These are phyloP conservation scores for Podosphaera aphanis DNA, from an alignment of 2,329 filamentous ascomycete species.

Conservation along the genomic window DNA sequence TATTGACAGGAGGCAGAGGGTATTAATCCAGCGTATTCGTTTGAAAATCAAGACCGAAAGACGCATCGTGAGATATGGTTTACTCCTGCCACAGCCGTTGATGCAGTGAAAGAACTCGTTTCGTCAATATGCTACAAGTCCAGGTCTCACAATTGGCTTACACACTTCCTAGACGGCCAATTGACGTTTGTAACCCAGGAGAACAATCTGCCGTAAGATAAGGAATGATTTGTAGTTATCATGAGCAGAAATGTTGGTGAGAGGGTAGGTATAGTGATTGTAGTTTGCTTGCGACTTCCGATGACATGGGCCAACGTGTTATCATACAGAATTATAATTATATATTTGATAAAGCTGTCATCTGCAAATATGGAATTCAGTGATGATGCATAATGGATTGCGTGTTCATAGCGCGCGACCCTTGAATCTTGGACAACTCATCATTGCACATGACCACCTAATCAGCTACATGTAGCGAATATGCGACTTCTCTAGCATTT, in stretches of 20 bases:
- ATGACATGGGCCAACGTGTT: background rate
- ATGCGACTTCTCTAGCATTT: too few species aligned
- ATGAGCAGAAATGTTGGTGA: background rate
- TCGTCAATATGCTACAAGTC: background rate
- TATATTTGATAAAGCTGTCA: background rate
- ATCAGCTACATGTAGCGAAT: too few species aligned
- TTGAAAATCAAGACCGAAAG: background rate
- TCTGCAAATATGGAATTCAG: too few species aligned
- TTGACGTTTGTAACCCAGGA: background rate
- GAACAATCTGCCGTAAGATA: background rate
- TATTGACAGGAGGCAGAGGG: background rate
- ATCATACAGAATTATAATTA: background rate
- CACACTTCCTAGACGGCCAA: background rate
- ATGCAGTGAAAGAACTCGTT: background rate
- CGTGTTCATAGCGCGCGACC: background rate
- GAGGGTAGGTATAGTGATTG: background rate
- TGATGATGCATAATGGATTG: background rate
- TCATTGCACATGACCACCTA: too few species aligned
- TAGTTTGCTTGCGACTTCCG: background rate
- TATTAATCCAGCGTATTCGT: background rate
- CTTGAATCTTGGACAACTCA: too few species aligned
- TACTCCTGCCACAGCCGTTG: slow-evolving; percentile 1
- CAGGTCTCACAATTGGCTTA: background rate
- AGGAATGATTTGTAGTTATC: background rate
- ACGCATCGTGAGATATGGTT: slow-evolving; percentile 10